Percentiles rank a stretch among this genome's conserved stretches.
These are phyloP conservation scores for Colletotrichum sp. DNA, from an alignment of 2,329 filamentous ascomycete species.

Conservation along the genomic window DNA sequence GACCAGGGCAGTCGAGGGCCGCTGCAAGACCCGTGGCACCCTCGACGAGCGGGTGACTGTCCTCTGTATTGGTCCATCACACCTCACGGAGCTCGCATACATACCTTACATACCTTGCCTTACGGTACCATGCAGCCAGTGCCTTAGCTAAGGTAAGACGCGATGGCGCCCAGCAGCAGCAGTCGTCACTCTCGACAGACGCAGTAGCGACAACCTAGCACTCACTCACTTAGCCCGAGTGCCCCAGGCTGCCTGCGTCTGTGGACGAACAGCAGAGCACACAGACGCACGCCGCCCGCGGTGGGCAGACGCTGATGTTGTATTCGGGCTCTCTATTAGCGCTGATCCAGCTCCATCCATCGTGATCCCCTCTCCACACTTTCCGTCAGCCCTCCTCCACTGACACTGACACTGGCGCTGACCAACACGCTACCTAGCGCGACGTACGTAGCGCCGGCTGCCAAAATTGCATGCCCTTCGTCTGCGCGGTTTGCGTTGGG, in stretches of 20 bases:
- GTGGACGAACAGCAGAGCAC: not conserved
- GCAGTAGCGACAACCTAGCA: not conserved
- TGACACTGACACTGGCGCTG: not conserved
- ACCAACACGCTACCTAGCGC: too few species aligned
- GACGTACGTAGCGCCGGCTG: too few species aligned
- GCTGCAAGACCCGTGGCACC: not conserved
- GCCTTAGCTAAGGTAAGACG: not conserved
- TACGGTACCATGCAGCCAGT: not conserved
- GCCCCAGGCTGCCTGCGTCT: not conserved
- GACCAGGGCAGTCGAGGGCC: not conserved
- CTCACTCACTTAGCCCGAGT: not conserved
- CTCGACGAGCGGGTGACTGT: not conserved
- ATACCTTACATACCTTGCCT: too few species aligned
- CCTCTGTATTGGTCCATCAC: not conserved
- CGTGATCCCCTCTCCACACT: not conserved
- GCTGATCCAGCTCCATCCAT: slow-evolving; percentile 6
- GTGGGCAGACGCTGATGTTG: not conserved
- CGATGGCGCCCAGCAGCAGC: not conserved
- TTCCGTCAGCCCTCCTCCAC: not conserved
- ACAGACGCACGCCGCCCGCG: not conserved
- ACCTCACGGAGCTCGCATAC: not conserved
- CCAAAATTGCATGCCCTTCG: too few species aligned
- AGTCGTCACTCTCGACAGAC: not conserved
- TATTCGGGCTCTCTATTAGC: not conserved
- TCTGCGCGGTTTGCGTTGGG: too few species aligned